Evolutionary conservation across 441 rosid genomes (phyloP), one percentile per base, ranked within the genome.

Genomic region (Populus trichocarpa): DNA sequence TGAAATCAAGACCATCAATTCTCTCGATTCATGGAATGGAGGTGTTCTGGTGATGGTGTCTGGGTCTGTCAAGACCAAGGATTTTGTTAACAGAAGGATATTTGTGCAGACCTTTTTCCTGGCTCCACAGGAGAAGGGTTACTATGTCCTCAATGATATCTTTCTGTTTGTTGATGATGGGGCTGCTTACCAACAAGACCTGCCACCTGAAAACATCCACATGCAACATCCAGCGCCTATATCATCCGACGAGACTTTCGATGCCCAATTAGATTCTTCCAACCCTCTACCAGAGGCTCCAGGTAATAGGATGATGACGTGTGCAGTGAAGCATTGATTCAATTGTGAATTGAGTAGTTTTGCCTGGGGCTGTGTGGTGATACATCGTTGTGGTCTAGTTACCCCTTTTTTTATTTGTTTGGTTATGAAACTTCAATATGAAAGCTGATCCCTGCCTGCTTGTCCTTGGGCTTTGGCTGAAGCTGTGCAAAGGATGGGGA

Each of bases 121-220:
- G 81, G 98, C 98, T 71, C 98, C 98, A 40, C 98, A 94, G 80
- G 96, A 92, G 88, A 93, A 84, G 26, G 98, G 98, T 28, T 94
- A 86, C 81, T 96, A 90, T 84, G 91, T 96, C 80, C 90, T 96
- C 68, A 96, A 90, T 85, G 98, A 96, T 82, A 89, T 96, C 72
- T 90, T 96, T 81, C 91, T 90, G 71, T 90, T 85, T 81, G 75
- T 90, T 69, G 95, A 90, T n/a, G 96, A 89, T 46, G 92, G 87
- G 63, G 81, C 76, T 22, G 32, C 85, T 78, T 81, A 85, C 79
- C 90, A 85, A 67, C 94, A 86, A 67, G 85, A 87, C 33, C 82
- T 82, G 12, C 46, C 82, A 72, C 70, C 81, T 67, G 87, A 78
- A 64, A 80, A 70, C 30, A 36, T 81, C 35, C 82, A 81, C 81